Evolutionary conservation across 768 basidiomycete species (phyloP).

Genomic region (Pleurotus tuber-regium): DNA sequence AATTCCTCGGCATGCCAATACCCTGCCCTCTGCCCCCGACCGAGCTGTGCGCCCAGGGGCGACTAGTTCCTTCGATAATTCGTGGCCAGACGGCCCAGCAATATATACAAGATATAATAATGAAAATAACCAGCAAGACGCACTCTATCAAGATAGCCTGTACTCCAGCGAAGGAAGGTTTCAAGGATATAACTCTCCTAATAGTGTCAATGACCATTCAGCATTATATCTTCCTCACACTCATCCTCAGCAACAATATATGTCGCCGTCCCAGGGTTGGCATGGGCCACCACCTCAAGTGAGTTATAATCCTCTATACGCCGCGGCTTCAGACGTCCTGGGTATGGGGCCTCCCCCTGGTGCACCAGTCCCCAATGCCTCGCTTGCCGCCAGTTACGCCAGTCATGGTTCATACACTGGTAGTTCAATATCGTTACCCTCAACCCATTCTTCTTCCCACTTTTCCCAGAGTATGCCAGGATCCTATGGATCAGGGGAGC

Average conservation of each 20-base stretch:
- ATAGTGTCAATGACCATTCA: conserved; percentile 13
- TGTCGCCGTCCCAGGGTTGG: not conserved
- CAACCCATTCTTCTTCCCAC: conserved; percentile 31
- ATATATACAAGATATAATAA: not conserved
- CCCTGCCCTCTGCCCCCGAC: conserved; percentile 33
- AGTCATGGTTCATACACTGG: conserved; percentile 15
- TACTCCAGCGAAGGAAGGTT: too few species aligned
- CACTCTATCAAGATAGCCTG: conserved; percentile 9
- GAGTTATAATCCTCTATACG: conserved; percentile 61
- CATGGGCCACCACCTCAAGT: conserved; percentile 23
- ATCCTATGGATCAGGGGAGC: conserved; percentile 18
- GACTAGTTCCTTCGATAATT: conserved; percentile 3
- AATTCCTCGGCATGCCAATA: conserved; percentile 39
- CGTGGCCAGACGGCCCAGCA: conserved; percentile 6
- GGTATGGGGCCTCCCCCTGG: conserved; percentile 70
- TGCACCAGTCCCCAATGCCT: conserved; percentile 19
- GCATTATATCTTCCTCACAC: conserved; percentile 13
- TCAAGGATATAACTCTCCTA: conserved; percentile 18
- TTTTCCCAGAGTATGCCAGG: conserved; percentile 11
- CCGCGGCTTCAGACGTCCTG: conserved; percentile 77
- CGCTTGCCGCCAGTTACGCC: conserved; percentile 25
- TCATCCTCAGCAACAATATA: conserved; percentile 17
- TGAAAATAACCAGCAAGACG: not conserved
- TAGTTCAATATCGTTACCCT: conserved; percentile 24
- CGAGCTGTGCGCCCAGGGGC: conserved; percentile 8